Evolutionary conservation across 2,329 filamentous ascomycete species (phyloP), one percentile per base, ranked within the genome.

Genomic region (Fusarium burgessii): DNA sequence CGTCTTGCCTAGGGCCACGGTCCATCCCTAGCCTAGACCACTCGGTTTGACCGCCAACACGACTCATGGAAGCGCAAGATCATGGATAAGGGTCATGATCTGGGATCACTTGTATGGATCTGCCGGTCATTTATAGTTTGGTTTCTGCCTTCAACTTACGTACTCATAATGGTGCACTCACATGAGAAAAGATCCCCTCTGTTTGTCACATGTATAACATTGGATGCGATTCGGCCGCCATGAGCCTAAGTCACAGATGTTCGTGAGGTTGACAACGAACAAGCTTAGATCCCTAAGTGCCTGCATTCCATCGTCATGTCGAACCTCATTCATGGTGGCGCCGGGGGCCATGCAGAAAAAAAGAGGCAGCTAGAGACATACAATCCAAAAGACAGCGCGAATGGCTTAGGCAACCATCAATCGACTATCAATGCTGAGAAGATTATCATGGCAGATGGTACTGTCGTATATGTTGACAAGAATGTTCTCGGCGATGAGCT

Each of bases 401-500:
- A 50, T 36, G 59, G 42, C 14, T 25, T 42, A 18, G 74, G 73
- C 46, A 74, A 46, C 18, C 49, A 55, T 38, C 41, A 54, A 8
- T 32, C 49, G 18, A 42, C 49, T 13, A 23, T 68, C 33, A 63
- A 73, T 15, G 74, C 77, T n/a, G 75, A 76, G 46, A 79, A 78
- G 62, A 74, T 79, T 17, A 70, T 77, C 38, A 77, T 83, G 61
- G 78, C 80, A 14, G 83, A 84, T 66, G 83, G 82, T 27, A 79
- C 79, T 15, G 73, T 84, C 52, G 81, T 84, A 74, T 78, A 81
- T 52, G 77, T 84, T 63, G 82, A 84, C 65, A 71, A 78, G 6
- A 77, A 82, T 35, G 82, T 82, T 43, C 74, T 84, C n/a, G 83
- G 83, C 9, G 83, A 83, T 12, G 80, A 82, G 6, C 60, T 80